Base-by-base conservation (phyloP, 2,329 filamentous ascomycete species). In the Pseudocercospora musae region DNA sequence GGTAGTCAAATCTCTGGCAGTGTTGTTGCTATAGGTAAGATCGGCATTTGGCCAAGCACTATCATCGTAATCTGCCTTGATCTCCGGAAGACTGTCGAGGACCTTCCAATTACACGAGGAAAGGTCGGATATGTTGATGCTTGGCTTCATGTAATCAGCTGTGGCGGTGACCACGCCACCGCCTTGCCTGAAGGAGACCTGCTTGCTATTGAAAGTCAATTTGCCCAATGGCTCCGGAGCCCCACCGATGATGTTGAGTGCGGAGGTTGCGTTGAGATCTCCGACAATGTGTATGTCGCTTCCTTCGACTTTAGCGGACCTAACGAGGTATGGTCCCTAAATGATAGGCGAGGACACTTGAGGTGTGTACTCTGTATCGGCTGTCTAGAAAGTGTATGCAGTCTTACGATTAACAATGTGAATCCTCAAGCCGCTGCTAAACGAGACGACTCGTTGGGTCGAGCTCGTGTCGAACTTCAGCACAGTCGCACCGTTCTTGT, bases 31-130 rank as follows among this genome's bases (percentile, higher is more conserved):
- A 2, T 79, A 80, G 1, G 77, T 79, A 5, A 85, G 78, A 63
- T 87, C 77, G 0, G 89, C 90, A 0, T 71, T 68, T 0, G 81
- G 81, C 91, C 91, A 95, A 5, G 76, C 74, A 2, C 83, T 83
- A 73, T 95, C 91, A 57, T 91, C 85, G 68, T 92, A 94, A 1
- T 74, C 75, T 0, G 79, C 65, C 54, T 82, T 73, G 6, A 91
- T 78, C 72, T 94, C 91, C 0, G 90, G 91, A 0, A 95, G 83
- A 0, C 84, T 85, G 73, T 94, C 86, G 21, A 90, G 70, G 61
- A 85, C 86, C 71, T 87, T 87, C 91, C 91, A 95, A 0, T 82
- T 75, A 9, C 90, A 74, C 0, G 78, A 73, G 13, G 80, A 78
- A 1, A 93, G 78, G 7, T 83, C 76, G 0, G 89, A 89, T 0